Percentiles rank a stretch among this genome's conserved stretches.
phyloP scores from a whole-genome alignment of 2,329 filamentous ascomycete genomes.

The Arthrobotrys sphaeroides region DNA sequence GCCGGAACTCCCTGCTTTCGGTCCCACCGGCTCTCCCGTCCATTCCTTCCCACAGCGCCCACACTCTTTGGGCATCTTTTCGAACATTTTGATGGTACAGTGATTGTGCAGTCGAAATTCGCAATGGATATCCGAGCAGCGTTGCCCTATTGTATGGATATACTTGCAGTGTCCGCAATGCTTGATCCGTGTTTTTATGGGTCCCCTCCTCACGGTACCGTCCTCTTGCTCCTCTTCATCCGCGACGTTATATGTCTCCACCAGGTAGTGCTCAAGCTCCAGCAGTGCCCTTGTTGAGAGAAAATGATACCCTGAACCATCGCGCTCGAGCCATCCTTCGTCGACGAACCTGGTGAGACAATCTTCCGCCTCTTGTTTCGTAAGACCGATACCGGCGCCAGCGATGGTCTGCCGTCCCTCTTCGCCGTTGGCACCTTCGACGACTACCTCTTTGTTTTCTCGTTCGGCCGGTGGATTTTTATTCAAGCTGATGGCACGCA shows the following conservation, averaged over 20 bases:
- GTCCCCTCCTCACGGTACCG: slow-evolving; percentile 62
- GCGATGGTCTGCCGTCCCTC: slow-evolving; percentile 60
- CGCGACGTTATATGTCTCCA: slow-evolving; percentile 87
- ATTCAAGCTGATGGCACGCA: slow-evolving; percentile 78
- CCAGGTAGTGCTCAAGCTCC: slow-evolving; percentile 83
- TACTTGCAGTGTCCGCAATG: slow-evolving; percentile 88
- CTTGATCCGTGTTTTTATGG: slow-evolving; percentile 73
- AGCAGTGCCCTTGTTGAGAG: slow-evolving; percentile 80
- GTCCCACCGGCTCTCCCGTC: slow-evolving; percentile 45
- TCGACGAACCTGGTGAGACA: slow-evolving; percentile 75
- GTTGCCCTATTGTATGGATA: slow-evolving; percentile 82
- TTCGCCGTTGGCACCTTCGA: slow-evolving; percentile 57
- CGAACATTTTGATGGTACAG: slow-evolving; percentile 78
- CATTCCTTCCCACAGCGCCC: slow-evolving; percentile 37
- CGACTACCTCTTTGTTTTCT: slow-evolving; percentile 51
- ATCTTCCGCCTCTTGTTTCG: slow-evolving; percentile 78
- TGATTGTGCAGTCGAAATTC: slow-evolving; percentile 77
- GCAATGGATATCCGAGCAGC: slow-evolving; percentile 76
- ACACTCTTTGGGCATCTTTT: slow-evolving; percentile 67
- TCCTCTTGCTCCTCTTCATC: slow-evolving; percentile 65
- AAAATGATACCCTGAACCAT: slow-evolving; percentile 74
- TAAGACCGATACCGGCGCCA: slow-evolving; percentile 67
- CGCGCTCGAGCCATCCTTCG: slow-evolving; percentile 83
- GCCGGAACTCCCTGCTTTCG: slow-evolving; percentile 12
- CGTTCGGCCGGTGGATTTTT: slow-evolving; percentile 63